Conservation (phyloP, 1,284 basidiomycete genomes). For the Pseudozyma hubeiensis region DNA sequence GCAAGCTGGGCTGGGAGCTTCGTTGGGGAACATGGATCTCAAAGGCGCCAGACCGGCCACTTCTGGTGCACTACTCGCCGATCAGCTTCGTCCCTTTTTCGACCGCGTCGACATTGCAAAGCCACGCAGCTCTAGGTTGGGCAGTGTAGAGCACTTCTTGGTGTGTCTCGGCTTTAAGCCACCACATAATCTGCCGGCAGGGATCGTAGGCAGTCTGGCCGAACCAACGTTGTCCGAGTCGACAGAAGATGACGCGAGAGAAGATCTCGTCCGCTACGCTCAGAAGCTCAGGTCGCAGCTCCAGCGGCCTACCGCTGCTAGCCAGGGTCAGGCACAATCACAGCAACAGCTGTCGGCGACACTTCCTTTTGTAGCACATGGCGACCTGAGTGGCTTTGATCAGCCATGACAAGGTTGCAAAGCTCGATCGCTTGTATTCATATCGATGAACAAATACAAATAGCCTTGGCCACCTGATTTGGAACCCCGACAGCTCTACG, state of each 20-base stretch:
- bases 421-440: no score
- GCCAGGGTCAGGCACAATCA: not conserved
- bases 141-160: conserved; percentile 72
- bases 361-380: conserved; percentile 41
- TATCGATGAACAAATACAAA: not conserved
- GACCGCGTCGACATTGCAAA: conserved; percentile 69
- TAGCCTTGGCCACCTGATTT: no score
- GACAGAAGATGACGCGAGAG: conserved; percentile 22
- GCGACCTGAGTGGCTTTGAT: conserved; percentile 47
- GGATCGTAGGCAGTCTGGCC: conserved; percentile 23
- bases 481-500: not conserved
- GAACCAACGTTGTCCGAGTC: not conserved
- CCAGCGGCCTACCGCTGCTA: conserved; percentile 6
- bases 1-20: conserved; percentile 32
- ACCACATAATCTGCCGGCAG: conserved; percentile 26
- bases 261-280: conserved; percentile 33
- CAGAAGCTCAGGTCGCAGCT: conserved; percentile 31
- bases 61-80: conserved; percentile 42
- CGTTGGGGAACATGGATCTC: conserved; percentile 38
- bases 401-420: conserved; percentile 1
- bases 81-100: conserved; percentile 70
- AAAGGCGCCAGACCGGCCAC: conserved; percentile 33
- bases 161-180: conserved; percentile 71
- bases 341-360: conserved; percentile 24
- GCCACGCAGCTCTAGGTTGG: conserved; percentile 65